Conservation (phyloP, 768 basidiomycete species). For the Cyathus striatus region DNA sequence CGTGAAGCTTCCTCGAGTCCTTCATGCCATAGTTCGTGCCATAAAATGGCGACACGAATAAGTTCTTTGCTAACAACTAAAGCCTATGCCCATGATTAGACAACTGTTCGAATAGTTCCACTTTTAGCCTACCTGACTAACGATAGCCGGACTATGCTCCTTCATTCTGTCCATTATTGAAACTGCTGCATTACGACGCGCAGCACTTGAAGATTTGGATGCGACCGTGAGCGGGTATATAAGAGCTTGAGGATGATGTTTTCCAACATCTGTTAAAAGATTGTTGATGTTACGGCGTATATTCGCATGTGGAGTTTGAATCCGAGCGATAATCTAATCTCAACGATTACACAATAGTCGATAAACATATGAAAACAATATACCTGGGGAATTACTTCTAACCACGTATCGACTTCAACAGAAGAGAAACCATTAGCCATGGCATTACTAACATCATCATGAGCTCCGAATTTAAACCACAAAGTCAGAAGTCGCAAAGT, state of each 20-base stretch:
- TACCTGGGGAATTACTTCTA: conserved; percentile 98
- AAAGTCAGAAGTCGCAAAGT: conserved; percentile 88
- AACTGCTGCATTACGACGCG: conserved; percentile 77
- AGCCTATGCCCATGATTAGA: conserved; percentile 42
- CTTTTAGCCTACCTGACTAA: conserved; percentile 71
- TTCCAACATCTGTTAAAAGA: conserved; percentile 88
- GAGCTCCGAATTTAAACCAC: conserved; percentile 96
- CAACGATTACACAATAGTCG: too few species aligned
- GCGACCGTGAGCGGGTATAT: conserved; percentile 96
- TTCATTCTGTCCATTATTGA: conserved; percentile 90
- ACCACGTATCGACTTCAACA: conserved; percentile 96
- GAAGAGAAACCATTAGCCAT: conserved; percentile 83
- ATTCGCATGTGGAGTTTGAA: conserved; percentile 87
- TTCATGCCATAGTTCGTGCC: conserved; percentile 99
- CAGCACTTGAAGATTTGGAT: conserved; percentile 85
- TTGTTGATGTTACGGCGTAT: conserved; percentile 87
- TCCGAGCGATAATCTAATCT: conserved; percentile 96
- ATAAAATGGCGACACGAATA: conserved; percentile 94
- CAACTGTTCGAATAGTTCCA: background rate
- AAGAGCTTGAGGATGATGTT: conserved; percentile 94
- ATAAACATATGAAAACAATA: too few species aligned
- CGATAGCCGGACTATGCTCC: conserved; percentile 84
- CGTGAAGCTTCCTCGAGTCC: conserved; percentile 96
- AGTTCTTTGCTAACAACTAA: conserved; percentile 88
- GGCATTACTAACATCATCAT: conserved; percentile 84